These are phyloP conservation scores for Tricholoma matsutake DNA, from an alignment of 768 basidiomycete species.

Conservation along the genomic window DNA sequence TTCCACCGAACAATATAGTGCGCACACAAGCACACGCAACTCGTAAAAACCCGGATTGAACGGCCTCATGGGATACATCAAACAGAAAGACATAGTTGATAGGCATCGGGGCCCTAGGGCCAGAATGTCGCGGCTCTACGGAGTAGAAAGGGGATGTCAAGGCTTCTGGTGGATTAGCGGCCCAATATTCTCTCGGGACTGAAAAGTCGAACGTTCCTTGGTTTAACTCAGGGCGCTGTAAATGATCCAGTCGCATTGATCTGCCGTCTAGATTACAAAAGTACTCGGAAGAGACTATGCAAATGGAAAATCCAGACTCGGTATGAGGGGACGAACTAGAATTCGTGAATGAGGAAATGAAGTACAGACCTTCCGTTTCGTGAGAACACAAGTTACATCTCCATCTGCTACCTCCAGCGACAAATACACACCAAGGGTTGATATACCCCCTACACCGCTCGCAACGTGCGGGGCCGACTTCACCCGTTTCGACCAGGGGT, in stretches of 20 bases:
- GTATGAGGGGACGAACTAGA: background rate
- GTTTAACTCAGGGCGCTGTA: slow-evolving; percentile 79
- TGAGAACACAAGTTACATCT: slow-evolving; percentile 87
- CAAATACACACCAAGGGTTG: slow-evolving; percentile 91
- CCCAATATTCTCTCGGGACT: slow-evolving; percentile 85
- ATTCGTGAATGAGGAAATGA: background rate
- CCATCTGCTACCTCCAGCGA: slow-evolving; percentile 81
- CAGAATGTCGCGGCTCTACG: slow-evolving; percentile 42
- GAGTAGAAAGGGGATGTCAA: slow-evolving; percentile 53
- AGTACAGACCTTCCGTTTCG: slow-evolving; percentile 74
- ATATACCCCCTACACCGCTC: slow-evolving; percentile 83
- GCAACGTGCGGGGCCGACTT: slow-evolving; percentile 80
- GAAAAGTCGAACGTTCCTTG: slow-evolving; percentile 91
- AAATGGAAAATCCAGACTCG: slow-evolving; percentile 1
- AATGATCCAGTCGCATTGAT: slow-evolving; percentile 75
- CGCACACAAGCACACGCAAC: slow-evolving; percentile 63
- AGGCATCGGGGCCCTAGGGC: slow-evolving; percentile 53
- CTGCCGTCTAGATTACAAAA: slow-evolving; percentile 82
- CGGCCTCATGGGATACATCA: slow-evolving; percentile 73
- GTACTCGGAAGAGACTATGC: slow-evolving; percentile 72
- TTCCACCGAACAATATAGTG: slow-evolving; percentile 61
- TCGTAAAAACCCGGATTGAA: slow-evolving; percentile 65
- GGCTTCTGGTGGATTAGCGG: slow-evolving; percentile 58
- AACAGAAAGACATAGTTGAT: slow-evolving; percentile 83
- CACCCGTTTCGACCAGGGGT: slow-evolving; percentile 71